phyloP scores from a whole-genome alignment of 2,329 filamentous ascomycete species.

The Xylaria sp. region DNA sequence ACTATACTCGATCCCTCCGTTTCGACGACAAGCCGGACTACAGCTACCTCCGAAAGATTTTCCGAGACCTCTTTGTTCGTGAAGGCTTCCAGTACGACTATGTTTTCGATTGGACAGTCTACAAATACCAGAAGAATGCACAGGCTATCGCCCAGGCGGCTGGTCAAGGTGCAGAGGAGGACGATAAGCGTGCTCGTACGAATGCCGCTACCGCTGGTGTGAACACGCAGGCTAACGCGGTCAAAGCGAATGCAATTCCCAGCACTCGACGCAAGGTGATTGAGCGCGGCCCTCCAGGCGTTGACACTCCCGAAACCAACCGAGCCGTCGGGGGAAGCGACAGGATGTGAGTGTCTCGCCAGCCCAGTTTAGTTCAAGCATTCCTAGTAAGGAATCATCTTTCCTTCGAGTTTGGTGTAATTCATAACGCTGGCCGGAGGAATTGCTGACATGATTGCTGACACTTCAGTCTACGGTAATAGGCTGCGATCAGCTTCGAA shows the following conservation, averaged over 20 bases:
- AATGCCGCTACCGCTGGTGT: slow-evolving; percentile 68
- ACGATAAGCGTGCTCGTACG: slow-evolving; percentile 77
- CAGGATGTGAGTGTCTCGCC: slow-evolving; percentile 89
- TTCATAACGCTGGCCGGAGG: slow-evolving; percentile 76
- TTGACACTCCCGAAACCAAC: slow-evolving; percentile 74
- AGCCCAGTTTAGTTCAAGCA: slow-evolving; percentile 60
- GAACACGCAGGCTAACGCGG: slow-evolving; percentile 62
- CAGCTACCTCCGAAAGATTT: slow-evolving; percentile 99
- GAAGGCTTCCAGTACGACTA: slow-evolving; percentile 99
- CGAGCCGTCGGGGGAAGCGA: slow-evolving; percentile 80
- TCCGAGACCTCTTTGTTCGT: slow-evolving; percentile 97
- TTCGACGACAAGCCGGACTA: slow-evolving; percentile 99
- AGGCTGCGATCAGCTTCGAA: slow-evolving; percentile 85
- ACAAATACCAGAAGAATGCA: slow-evolving; percentile 99
- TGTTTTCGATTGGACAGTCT: slow-evolving; percentile 99
- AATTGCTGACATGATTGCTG: slow-evolving; percentile 78
- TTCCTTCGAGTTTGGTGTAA: slow-evolving; percentile 85
- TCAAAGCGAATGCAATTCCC: slow-evolving; percentile 75
- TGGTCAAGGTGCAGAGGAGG: slow-evolving; percentile 71
- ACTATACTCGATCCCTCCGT: slow-evolving; percentile 97
- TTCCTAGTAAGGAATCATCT: slow-evolving; percentile 88
- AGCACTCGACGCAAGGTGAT: slow-evolving; percentile 85
- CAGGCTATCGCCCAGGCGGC: slow-evolving; percentile 89
- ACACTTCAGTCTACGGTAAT: slow-evolving; percentile 81
- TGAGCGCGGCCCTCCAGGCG: slow-evolving; percentile 65